These are phyloP conservation scores for Rhizopus arrhizus DNA, from an alignment of 371 early-diverging fungal species.

Conservation along the genomic window DNA sequence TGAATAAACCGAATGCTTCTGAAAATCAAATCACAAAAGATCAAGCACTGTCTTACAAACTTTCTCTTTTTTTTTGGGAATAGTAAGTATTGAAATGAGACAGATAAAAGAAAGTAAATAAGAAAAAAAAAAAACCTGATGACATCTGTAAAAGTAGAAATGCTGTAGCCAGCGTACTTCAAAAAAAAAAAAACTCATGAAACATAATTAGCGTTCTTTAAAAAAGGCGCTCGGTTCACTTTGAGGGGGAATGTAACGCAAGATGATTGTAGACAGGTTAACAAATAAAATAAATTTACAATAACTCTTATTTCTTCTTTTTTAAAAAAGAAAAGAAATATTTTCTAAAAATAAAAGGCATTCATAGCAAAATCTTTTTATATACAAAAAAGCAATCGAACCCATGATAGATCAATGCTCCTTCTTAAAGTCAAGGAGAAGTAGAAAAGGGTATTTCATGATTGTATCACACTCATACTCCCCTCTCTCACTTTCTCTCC, in stretches of 20 bases:
- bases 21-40: too few relatives aligned
- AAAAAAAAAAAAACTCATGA: background rate
- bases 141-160: too few relatives aligned
- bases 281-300: background rate
- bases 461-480: background rate
- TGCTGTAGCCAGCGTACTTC: too few relatives aligned
- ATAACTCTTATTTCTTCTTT: background rate
- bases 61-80: too few relatives aligned
- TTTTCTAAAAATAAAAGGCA: too few relatives aligned
- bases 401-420: background rate
- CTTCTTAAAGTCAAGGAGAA: background rate
- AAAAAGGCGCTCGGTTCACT: constrained; percentile 3
- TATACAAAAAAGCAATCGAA: too few relatives aligned
- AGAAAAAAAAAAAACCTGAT: too few relatives aligned
- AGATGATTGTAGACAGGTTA: constrained; percentile 3
- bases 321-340: background rate
- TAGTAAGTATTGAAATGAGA: too few relatives aligned
- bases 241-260: background rate
- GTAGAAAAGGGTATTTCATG: background rate
- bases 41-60: too few relatives aligned
- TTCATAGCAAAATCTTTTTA: too few relatives aligned
- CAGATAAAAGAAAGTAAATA: too few relatives aligned
- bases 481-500: constrained; percentile 1
- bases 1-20: too few relatives aligned
- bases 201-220: background rate